phyloP scores from a whole-genome alignment of 1,284 basidiomycete species.

The Puccinia novopanici region DNA sequence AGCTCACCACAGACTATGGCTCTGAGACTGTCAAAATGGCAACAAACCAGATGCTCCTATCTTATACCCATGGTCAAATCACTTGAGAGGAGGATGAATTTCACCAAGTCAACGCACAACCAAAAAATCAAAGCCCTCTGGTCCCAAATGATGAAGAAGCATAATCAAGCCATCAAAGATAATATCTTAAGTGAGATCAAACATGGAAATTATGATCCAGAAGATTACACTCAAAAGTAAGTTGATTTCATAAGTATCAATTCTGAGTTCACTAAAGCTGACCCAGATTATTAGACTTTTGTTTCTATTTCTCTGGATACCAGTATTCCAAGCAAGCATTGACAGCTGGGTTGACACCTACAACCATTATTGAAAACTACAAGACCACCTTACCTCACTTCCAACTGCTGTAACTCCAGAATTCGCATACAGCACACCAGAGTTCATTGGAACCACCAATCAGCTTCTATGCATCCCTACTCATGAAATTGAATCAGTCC shows the following conservation, averaged over 20 bases:
- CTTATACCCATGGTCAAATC: background rate
- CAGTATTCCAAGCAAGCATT: no score
- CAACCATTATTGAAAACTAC: background rate
- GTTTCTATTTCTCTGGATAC: no score
- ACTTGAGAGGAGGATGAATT: background rate
- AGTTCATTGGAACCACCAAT: background rate
- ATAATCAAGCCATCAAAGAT: no score
- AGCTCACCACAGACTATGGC: no score
- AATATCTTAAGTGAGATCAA: no score
- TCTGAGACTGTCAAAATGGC: background rate
- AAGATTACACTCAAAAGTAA: no score
- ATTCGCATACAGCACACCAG: no score
- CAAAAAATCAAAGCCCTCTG: background rate
- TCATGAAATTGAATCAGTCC: background rate
- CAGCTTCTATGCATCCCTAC: background rate
- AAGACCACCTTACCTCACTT: background rate
- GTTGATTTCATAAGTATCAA: background rate
- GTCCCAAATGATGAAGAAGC: constrained; percentile 13
- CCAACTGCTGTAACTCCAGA: background rate
- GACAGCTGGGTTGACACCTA: no score
- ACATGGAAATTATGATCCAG: no score
- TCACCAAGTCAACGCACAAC: background rate
- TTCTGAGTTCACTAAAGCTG: background rate
- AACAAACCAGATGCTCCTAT: background rate
- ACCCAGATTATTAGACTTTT: no score